Conservation (phyloP, 257 asterid genomes). For the Phtheirospermum japonicum region DNA sequence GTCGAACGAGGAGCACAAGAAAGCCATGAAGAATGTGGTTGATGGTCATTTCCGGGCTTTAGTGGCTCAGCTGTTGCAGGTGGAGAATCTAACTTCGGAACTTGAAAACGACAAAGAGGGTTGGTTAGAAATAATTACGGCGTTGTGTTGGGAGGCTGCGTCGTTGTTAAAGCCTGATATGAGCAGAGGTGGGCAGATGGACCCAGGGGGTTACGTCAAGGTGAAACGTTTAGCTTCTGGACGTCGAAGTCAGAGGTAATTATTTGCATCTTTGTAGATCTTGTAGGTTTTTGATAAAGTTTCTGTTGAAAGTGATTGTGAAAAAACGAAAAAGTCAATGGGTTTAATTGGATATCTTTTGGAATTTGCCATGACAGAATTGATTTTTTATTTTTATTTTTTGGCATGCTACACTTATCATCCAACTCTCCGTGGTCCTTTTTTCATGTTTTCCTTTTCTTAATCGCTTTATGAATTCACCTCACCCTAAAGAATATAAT, state of each 20-base stretch:
- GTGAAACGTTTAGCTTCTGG: constrained; percentile 96
- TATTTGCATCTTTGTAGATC: constrained; percentile 21
- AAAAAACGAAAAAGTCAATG: constrained; percentile 16
- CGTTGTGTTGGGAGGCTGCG: constrained; percentile 96
- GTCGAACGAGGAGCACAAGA: constrained; percentile 80
- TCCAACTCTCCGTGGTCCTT: background rate
- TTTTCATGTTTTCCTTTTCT: background rate
- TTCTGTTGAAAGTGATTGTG: constrained; percentile 17
- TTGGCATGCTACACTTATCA: constrained; percentile 1
- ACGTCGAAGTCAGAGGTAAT: constrained; percentile 79
- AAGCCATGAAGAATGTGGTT: constrained; percentile 66
- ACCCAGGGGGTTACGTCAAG: constrained; percentile 92
- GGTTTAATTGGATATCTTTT: constrained; percentile 17
- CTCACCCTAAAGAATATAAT: too few relatives aligned
- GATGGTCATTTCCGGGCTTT: constrained; percentile 94
- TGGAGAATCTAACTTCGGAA: constrained; percentile 68
- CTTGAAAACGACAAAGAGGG: constrained; percentile 71
- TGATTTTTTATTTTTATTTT: constrained; percentile 1
- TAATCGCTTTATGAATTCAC: too few relatives aligned
- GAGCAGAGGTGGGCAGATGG: constrained; percentile 92
- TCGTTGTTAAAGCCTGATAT: constrained; percentile 78
- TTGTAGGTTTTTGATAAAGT: constrained; percentile 5
- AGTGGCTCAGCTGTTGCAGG: constrained; percentile 87
- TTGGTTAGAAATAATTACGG: constrained; percentile 87
- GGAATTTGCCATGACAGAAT: constrained; percentile 8